Evolutionary conservation across 108 stramenopile genomes (phyloP).

Genomic region (Asterionellopsis glacialis): DNA sequence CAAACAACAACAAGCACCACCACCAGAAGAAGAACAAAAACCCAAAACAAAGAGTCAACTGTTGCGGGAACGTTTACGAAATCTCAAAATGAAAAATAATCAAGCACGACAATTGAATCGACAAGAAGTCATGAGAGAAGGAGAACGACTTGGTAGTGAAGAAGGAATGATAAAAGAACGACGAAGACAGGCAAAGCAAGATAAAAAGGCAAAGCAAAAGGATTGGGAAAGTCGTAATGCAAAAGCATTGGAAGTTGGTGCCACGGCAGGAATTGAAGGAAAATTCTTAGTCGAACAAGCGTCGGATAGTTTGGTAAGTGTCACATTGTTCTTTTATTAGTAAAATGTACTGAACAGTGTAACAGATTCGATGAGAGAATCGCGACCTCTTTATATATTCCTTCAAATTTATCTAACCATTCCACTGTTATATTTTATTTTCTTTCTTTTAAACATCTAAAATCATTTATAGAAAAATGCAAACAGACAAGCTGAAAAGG

Average conservation of each 20-base stretch:
- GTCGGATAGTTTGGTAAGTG: constrained; percentile 29
- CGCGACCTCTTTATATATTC: too few species aligned
- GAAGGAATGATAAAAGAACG: constrained; percentile 60
- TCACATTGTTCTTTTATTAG: background rate
- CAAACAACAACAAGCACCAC: background rate
- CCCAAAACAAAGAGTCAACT: constrained; percentile 38
- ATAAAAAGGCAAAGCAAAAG: constrained; percentile 37
- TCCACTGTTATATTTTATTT: background rate
- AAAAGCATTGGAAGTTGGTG: constrained; percentile 26
- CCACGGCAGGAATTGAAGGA: constrained; percentile 15
- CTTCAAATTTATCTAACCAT: too few species aligned
- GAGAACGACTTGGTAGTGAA: constrained; percentile 63
- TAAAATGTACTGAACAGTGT: background rate
- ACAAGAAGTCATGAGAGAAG: constrained; percentile 70
- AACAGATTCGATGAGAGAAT: too few species aligned
- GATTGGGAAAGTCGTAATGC: constrained; percentile 37
- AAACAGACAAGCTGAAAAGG: constrained; percentile 3
- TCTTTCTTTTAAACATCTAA: background rate
- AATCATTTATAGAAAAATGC: background rate
- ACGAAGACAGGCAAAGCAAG: constrained; percentile 44
- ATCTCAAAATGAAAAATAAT: constrained; percentile 81
- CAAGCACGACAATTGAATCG: constrained; percentile 83
- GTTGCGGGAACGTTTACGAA: constrained; percentile 62
- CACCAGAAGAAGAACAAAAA: constrained; percentile 23
- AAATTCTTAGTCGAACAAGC: constrained; percentile 43